These are phyloP conservation scores for Phalaenopsis equestris DNA, from an alignment of 106 monocot genomes.

Conservation along the genomic window DNA sequence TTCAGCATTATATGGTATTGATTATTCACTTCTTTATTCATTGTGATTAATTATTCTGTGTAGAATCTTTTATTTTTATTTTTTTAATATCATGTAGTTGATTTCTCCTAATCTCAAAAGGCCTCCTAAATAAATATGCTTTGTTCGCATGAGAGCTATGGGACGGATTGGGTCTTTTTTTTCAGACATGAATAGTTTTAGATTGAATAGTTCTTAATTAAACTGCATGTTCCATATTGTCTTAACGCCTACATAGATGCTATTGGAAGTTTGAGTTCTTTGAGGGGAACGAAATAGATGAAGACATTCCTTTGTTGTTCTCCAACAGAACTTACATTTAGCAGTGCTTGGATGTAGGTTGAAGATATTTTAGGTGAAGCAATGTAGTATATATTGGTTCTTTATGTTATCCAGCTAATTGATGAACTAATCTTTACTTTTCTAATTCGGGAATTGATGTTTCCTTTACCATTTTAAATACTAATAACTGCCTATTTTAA, in stretches of 20 bases:
- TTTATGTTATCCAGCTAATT: not conserved
- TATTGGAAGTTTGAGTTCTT: not conserved
- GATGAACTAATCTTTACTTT: not conserved
- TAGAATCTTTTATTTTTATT: not conserved
- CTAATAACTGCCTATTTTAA: not conserved
- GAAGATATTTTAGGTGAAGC: not conserved
- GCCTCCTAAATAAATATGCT: not conserved
- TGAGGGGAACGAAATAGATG: not conserved
- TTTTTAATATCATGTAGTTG: not conserved
- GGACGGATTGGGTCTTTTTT: not conserved
- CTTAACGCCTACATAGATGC: not conserved
- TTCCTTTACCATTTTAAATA: not conserved
- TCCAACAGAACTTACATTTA: not conserved
- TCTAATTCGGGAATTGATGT: not conserved
- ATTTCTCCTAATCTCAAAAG: not conserved
- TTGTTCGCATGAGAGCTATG: not conserved
- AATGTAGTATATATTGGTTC: not conserved
- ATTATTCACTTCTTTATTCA: not conserved
- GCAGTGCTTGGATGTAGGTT: not conserved
- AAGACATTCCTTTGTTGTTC: not conserved
- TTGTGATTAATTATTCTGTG: not conserved
- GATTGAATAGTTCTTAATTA: not conserved
- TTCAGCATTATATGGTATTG: slow-evolving; percentile 65
- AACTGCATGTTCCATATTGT: not conserved
- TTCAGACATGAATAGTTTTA: not conserved